Percentiles rank a stretch among this genome's conserved stretches.
These are phyloP conservation scores for Deuterostichococcus epilithicus DNA, from an alignment of 139 green algal genomes.

Conservation along the genomic window DNA sequence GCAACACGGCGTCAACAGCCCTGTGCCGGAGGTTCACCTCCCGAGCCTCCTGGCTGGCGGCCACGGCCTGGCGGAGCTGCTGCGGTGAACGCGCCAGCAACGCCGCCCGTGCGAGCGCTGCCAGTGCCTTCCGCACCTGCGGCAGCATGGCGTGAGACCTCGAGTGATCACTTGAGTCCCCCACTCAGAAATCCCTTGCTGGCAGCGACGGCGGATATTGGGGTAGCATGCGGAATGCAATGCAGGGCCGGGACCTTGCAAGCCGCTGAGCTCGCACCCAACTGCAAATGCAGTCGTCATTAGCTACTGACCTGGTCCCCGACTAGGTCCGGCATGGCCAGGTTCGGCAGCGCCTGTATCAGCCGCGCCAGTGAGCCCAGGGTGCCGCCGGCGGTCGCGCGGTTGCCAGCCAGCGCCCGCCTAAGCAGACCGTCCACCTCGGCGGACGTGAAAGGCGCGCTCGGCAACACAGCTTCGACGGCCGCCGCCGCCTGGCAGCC, in stretches of 20 bases:
- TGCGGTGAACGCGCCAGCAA: not conserved
- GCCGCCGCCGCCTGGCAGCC: no score
- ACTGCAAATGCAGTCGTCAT: not conserved
- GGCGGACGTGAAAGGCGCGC: constrained; percentile 16
- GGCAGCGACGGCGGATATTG: no score
- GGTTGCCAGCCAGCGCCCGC: constrained; percentile 13
- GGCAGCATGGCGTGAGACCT: not conserved
- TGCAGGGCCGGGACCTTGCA: no score
- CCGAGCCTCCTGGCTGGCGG: not conserved
- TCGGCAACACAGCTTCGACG: not conserved
- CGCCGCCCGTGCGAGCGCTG: no score
- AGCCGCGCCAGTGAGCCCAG: constrained; percentile 32
- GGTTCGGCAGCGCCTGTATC: constrained; percentile 40
- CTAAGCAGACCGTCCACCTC: constrained; percentile 40
- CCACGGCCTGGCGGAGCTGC: not conserved
- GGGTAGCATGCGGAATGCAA: no score
- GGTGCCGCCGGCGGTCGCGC: constrained; percentile 14
- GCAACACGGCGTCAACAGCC: not conserved
- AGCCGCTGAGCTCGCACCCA: no score
- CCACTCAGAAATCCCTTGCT: no score
- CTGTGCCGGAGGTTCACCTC: not conserved
- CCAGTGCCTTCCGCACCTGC: not conserved
- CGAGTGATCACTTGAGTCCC: no score
- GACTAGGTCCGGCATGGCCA: constrained; percentile 54
- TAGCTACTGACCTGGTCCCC: constrained; percentile 31